These are phyloP conservation scores for Geranium rotundifolium DNA, from an alignment of 345 rosid species.

Conservation along the genomic window DNA sequence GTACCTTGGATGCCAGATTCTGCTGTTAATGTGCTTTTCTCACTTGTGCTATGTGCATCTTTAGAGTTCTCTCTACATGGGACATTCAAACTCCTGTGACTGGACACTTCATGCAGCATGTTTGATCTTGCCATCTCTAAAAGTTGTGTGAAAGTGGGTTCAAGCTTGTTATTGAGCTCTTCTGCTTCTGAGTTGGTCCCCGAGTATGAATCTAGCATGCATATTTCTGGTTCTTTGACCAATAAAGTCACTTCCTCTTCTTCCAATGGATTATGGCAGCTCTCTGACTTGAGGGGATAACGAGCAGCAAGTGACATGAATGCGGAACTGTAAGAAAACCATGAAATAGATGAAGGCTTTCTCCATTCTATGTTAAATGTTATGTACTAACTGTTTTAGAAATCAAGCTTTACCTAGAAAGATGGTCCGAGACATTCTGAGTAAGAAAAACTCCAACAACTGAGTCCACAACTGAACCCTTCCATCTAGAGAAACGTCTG, in stretches of 20 bases:
- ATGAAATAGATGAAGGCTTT: slow-evolving; percentile 8
- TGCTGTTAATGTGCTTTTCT: background rate
- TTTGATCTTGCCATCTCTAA: slow-evolving; percentile 30
- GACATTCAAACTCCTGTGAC: slow-evolving; percentile 15
- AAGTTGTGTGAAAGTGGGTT: slow-evolving; percentile 43
- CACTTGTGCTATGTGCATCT: slow-evolving; percentile 7
- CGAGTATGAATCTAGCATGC: slow-evolving; percentile 37
- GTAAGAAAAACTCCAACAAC: slow-evolving; percentile 96
- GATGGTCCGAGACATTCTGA: slow-evolving; percentile 93
- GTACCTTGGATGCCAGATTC: background rate
- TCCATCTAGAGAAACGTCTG: slow-evolving; percentile 90
- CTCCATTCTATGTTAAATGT: background rate
- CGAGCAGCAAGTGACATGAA: slow-evolving; percentile 77
- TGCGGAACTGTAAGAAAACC: slow-evolving; percentile 58
- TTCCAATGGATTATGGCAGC: slow-evolving; percentile 14
- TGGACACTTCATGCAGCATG: slow-evolving; percentile 17
- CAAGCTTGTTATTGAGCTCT: slow-evolving; percentile 13
- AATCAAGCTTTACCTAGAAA: slow-evolving; percentile 55
- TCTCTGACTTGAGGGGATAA: slow-evolving; percentile 36
- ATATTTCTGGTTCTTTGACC: slow-evolving; percentile 27
- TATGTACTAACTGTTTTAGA: slow-evolving; percentile 3
- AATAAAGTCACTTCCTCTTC: slow-evolving; percentile 30
- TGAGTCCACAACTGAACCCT: slow-evolving; percentile 94
- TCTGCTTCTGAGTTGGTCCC: slow-evolving; percentile 35
- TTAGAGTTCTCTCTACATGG: slow-evolving; percentile 19